These are phyloP conservation scores for Paramecium tetraurelia DNA, from an alignment of 73 alveolate genomes.

Conservation along the genomic window DNA sequence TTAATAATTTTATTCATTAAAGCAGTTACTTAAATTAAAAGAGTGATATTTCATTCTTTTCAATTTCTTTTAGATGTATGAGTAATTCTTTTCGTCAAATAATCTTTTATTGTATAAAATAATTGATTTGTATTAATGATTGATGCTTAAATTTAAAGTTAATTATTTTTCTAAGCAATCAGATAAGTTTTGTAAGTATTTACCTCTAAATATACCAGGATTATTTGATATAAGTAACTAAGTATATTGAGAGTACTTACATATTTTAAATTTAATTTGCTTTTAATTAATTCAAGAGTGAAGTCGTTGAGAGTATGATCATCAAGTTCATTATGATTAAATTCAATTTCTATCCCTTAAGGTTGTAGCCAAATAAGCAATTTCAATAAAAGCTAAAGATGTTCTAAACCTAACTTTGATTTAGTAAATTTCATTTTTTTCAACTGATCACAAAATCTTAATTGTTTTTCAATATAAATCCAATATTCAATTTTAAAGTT, in stretches of 20 bases:
- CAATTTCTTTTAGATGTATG: neutral
- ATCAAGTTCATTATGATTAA: neutral
- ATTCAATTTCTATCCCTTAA: neutral
- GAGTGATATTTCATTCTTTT: neutral
- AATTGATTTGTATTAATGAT: neutral
- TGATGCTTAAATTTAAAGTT: neutral
- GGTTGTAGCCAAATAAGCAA: neutral
- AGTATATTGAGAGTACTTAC: neutral
- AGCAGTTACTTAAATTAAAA: neutral
- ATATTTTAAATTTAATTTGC: neutral
- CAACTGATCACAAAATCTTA: neutral
- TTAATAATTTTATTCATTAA: neutral
- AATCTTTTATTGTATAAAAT: neutral
- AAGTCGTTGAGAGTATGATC: neutral
- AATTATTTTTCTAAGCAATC: neutral
- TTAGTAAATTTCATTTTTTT: neutral
- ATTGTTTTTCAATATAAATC: neutral
- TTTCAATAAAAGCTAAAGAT: neutral
- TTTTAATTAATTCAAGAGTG: neutral
- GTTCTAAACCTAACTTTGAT: neutral
- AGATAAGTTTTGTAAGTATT: neutral
- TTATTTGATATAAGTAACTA: neutral
- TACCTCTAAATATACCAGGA: neutral
- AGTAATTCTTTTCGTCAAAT: neutral
- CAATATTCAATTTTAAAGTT: slow-evolving; percentile 1